Conservation (phyloP, 2,329 filamentous ascomycete species). For the Claviceps quebecensis region DNA sequence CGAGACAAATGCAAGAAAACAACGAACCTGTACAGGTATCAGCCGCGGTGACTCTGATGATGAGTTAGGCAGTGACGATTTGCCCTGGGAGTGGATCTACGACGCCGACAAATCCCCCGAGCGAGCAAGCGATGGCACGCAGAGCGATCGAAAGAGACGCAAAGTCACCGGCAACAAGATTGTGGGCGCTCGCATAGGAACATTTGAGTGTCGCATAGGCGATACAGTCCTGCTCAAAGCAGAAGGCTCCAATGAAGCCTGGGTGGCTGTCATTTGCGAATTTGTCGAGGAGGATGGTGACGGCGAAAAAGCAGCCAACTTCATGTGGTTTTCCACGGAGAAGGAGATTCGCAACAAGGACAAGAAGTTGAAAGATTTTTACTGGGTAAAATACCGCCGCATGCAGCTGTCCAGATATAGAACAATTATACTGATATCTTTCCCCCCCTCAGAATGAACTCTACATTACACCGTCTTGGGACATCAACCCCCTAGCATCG, state of each 20-base stretch:
- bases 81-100: slow-evolving; percentile 73
- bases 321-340: slow-evolving; percentile 93
- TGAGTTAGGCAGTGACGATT: slow-evolving; percentile 61
- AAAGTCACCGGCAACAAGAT: slow-evolving; percentile 37
- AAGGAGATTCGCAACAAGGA: slow-evolving; percentile 74
- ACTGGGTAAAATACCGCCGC: slow-evolving; percentile 37
- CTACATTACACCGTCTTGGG: slow-evolving; percentile 78
- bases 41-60: slow-evolving; percentile 74
- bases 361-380: slow-evolving; percentile 68
- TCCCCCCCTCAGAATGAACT: slow-evolving; percentile 55
- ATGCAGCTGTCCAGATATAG: background rate
- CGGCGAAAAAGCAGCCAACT: slow-evolving; percentile 61
- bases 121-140: slow-evolving; percentile 12
- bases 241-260: slow-evolving; percentile 73
- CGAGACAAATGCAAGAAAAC: slow-evolving; percentile 10
- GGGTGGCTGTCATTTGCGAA: slow-evolving; percentile 79
- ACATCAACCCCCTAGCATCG: slow-evolving; percentile 71
- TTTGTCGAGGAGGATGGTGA: slow-evolving; percentile 60
- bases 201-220: slow-evolving; percentile 66
- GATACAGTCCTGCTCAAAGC: slow-evolving; percentile 80
- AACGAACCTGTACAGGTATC: slow-evolving; percentile 34
- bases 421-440: background rate
- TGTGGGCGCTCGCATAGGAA: slow-evolving; percentile 68
- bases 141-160: slow-evolving; percentile 21
- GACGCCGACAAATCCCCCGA: slow-evolving; percentile 18